These are phyloP conservation scores for Astragalus glycyphyllos DNA, from an alignment of 306 rosid genomes.

Conservation along the genomic window DNA sequence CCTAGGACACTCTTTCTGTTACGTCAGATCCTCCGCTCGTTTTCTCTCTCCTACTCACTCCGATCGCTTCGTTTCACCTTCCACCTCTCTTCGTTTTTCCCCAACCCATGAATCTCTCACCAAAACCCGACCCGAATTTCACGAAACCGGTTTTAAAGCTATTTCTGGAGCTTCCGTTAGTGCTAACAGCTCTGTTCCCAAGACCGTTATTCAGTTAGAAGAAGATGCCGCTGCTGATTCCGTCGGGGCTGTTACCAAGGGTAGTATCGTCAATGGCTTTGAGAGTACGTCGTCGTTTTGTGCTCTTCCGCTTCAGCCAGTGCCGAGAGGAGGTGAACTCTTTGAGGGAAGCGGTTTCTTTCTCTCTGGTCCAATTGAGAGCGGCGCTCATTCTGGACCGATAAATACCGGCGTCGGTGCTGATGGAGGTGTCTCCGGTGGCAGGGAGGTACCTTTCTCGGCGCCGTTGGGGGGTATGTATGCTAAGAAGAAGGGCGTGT, in stretches of 20 bases:
- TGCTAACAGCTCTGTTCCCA: constrained; percentile 83
- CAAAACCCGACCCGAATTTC: constrained; percentile 58
- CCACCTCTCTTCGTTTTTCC: constrained; percentile 84
- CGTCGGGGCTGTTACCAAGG: constrained; percentile 37
- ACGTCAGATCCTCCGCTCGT: constrained; percentile 88
- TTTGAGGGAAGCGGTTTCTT: constrained; percentile 79
- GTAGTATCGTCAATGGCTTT: constrained; percentile 72
- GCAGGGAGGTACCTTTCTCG: constrained; percentile 63
- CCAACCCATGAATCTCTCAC: constrained; percentile 60
- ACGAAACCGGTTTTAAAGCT: constrained; percentile 76
- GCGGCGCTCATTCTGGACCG: constrained; percentile 88
- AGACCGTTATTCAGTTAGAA: constrained; percentile 76
- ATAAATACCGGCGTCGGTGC: constrained; percentile 53
- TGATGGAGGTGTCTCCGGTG: neutral
- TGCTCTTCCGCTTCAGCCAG: constrained; percentile 90
- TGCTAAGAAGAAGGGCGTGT: constrained; percentile 61
- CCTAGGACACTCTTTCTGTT: constrained; percentile 98
- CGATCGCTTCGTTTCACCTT: constrained; percentile 87
- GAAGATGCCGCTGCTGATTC: constrained; percentile 57
- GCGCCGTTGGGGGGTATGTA: constrained; percentile 83
- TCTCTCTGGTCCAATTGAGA: constrained; percentile 93
- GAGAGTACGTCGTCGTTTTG: constrained; percentile 82
- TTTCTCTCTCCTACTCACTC: constrained; percentile 78
- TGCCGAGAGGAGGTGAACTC: constrained; percentile 67
- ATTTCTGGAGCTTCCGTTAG: constrained; percentile 99